Base-by-base conservation (phyloP, 345 rosid species). In the Draba incana region DNA sequence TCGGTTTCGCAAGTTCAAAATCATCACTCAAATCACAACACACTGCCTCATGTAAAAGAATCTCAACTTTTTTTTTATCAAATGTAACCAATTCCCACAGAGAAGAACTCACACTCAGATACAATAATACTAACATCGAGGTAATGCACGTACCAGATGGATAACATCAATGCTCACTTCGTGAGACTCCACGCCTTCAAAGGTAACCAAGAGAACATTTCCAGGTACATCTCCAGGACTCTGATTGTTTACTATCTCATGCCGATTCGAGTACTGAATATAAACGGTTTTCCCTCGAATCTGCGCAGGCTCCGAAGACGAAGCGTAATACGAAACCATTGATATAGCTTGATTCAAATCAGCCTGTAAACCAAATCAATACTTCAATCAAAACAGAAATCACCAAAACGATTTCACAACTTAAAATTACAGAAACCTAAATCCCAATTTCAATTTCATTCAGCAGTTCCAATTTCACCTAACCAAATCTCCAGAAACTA, bases 141-240 rank as follows among this genome's bases (percentile, higher is more conserved):
- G 14, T 0, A 53, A 44, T 66, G 45, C 38, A 81, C 85, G 80
- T 78, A 94, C 99, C 88, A 94, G 76, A 84, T 94, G 99, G 73
- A 91, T 89, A 5, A 86, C 92, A 64, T 94, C 99, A 33, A 94
- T 89, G 92, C 86, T 94, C 70, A 94, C 88, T 27, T 89, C 89
- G 10, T 90, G 94, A 72, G 97, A 86, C 74, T 91, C 95, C 27
- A 91, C 97, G 57, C 97, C 97, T 79, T 94, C 99, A 15, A 94
- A 87, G 12, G 97, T 94, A 28, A 94, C 96, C 33, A 94, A 81
- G 58, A 94, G 79, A 27, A 94, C 99, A 79, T 91, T 94, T 25
- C 97, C 99, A 70, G 96, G 99, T 77, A 83, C 87, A 75, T 91
- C 99, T 23, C 96, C 96, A 16, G 97, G 96, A 77, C 95, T 89